Evolutionary conservation across 2,329 filamentous ascomycete genomes (phyloP), one percentile per base, ranked within the genome.

Genomic region (Xylaria sp.): DNA sequence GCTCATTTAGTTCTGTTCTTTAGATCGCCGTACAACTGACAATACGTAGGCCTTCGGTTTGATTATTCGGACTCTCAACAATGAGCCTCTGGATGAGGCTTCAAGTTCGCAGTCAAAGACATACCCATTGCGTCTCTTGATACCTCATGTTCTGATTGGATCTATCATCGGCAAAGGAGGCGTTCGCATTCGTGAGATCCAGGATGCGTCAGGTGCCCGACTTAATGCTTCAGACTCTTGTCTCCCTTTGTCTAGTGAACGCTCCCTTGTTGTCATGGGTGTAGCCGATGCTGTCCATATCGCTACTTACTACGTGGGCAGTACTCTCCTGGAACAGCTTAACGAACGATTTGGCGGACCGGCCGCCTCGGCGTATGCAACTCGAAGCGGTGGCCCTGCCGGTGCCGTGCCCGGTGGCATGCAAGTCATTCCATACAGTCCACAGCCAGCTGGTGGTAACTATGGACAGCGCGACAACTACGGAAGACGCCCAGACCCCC

Each of bases 241-340:
- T 73, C 83, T 99, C 58, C 94, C 94, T 53, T 83, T 97, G 62
- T 99, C 94, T 16, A 96, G 92, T 61, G 94, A 99, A 78, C 90
- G 94, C 52, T 97, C 94, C n/a, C 84, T 99, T 53, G 93, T 99
- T 55, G 92, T 99, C 35, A 91, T 97, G 76, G 94, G 94, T 74
- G 94, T 99, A 60, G 94, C 94, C 57, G 94, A 99, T 78, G 93
- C 94, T 60, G 93, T 99, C 53, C 94, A 99, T 77, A 99, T 99
- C 75, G 94, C 94, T 53, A 96, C 94, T 44, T 99, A 97, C 80
- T 99, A 99, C 72, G 92, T 99, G 65, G 93, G 92, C 58, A 96
- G 93, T 76, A 99, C 94, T n/a, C 84, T 99, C 30, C 88, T 96
- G 52, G 94, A 99, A 80, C 94, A 99, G 78, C 82, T 99, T 61